phyloP scores from a whole-genome alignment of 208 protist genomes.

The Leishmania martiniquensis region DNA sequence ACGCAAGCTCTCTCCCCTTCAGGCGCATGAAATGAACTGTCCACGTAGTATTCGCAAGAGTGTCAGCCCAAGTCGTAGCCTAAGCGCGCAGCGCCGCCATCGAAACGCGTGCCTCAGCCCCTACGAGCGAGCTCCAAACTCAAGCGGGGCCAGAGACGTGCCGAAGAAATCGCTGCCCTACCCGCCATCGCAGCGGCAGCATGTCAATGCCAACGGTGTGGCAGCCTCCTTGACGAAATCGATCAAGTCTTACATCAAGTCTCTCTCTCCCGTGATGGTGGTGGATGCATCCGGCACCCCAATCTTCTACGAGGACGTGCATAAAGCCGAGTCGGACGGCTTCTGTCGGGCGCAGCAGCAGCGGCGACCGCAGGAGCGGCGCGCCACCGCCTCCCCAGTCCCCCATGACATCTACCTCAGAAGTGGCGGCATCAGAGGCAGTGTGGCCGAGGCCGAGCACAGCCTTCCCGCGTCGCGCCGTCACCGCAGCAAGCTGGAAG shows the following conservation, averaged over 20 bases:
- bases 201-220: neutral
- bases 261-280: constrained; percentile 10
- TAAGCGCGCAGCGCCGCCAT: neutral
- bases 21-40: constrained; percentile 1
- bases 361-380: neutral
- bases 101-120: constrained; percentile 7
- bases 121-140: constrained; percentile 6
- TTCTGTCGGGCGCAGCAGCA: constrained; percentile 1
- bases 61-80: neutral
- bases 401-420: constrained; percentile 6
- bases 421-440: neutral
- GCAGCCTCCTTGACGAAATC: neutral
- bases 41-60: neutral
- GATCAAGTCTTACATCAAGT: constrained; percentile 9
- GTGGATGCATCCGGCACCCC: neutral
- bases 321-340: neutral
- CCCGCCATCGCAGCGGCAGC: constrained; percentile 1
- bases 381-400: neutral
- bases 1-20: neutral
- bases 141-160: neutral
- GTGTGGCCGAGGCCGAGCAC: neutral
- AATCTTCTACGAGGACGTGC: constrained; percentile 9
- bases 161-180: neutral
- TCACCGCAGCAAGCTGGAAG: neutral
- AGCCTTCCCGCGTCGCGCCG: neutral